phyloP scores from a whole-genome alignment of 805 yeast genomes.

The Cyberlindnera americana region DNA sequence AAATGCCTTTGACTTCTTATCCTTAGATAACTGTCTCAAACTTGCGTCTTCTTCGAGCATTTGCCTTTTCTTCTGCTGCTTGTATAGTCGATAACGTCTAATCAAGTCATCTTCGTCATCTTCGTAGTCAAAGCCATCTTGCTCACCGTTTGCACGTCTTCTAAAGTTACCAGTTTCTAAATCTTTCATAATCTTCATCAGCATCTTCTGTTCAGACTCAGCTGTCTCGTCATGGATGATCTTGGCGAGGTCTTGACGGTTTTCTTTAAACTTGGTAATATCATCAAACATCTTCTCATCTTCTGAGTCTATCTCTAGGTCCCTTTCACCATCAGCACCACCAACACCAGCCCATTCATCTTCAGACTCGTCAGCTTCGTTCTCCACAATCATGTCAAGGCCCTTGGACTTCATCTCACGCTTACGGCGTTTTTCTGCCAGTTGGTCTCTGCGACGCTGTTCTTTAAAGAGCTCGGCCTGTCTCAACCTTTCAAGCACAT shows the following conservation, averaged over 20 bases:
- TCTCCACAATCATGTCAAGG: constrained; percentile 58
- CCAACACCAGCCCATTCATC: constrained; percentile 86
- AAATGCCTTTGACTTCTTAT: constrained; percentile 61
- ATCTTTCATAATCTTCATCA: constrained; percentile 66
- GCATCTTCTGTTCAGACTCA: constrained; percentile 56
- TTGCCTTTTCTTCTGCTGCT: constrained; percentile 33
- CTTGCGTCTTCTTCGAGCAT: constrained; percentile 46
- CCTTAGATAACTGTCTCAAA: constrained; percentile 46
- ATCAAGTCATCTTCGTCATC: constrained; percentile 70
- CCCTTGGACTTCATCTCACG: constrained; percentile 58
- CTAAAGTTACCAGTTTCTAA: constrained; percentile 69
- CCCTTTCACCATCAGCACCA: constrained; percentile 58
- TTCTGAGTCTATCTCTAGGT: constrained; percentile 60
- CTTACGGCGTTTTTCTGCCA: constrained; percentile 31
- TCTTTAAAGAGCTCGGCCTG: constrained; percentile 20
- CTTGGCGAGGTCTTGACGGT: constrained; percentile 55
- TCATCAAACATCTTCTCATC: constrained; percentile 79
- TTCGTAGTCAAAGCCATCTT: constrained; percentile 60
- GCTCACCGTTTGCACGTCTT: constrained; percentile 49
- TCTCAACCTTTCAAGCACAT: constrained; percentile 18
- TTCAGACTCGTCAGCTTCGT: constrained; percentile 85
- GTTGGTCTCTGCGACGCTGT: constrained; percentile 25
- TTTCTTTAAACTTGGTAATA: constrained; percentile 50
- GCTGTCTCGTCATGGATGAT: constrained; percentile 58
- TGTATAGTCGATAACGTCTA: constrained; percentile 24